phyloP scores from a whole-genome alignment of 1,284 basidiomycete genomes.

The Xerocomus amazonicus region DNA sequence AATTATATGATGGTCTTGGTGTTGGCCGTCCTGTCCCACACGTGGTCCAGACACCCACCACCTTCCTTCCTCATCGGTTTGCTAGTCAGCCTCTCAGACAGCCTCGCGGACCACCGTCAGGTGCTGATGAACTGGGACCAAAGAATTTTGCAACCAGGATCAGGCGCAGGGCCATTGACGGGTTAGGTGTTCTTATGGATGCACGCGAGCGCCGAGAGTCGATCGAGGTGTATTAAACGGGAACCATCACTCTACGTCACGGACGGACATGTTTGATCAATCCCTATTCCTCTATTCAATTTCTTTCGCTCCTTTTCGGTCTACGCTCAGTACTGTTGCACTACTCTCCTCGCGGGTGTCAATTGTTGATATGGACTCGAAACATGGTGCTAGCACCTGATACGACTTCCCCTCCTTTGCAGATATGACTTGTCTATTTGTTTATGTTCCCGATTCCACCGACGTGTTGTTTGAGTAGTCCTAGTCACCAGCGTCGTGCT shows the following conservation, averaged over 20 bases:
- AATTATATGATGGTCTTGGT: slow-evolving; percentile 78
- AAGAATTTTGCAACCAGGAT: slow-evolving; percentile 86
- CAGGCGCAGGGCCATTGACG: slow-evolving; percentile 76
- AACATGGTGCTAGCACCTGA: slow-evolving; percentile 29
- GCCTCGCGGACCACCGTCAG: slow-evolving; percentile 82
- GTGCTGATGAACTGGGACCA: slow-evolving; percentile 80
- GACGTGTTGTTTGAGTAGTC: slow-evolving; percentile 32
- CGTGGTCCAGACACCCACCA: slow-evolving; percentile 13
- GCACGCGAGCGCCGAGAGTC: slow-evolving; percentile 69
- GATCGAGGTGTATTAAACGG: slow-evolving; percentile 52
- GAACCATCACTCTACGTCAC: slow-evolving; percentile 3
- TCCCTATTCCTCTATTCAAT: slow-evolving; percentile 8
- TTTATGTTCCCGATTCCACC: slow-evolving; percentile 22
- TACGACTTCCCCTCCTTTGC: slow-evolving; percentile 26
- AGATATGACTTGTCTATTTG: slow-evolving; percentile 24
- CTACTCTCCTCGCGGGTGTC: slow-evolving; percentile 10
- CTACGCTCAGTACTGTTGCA: slow-evolving; percentile 14
- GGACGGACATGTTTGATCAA: slow-evolving; percentile 6
- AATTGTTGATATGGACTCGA: slow-evolving; percentile 23
- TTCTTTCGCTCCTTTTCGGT: slow-evolving; percentile 24
- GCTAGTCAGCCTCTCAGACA: slow-evolving; percentile 70
- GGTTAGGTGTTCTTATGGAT: slow-evolving; percentile 67
- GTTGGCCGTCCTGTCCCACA: slow-evolving; percentile 53
- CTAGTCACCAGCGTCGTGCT: slow-evolving; percentile 28
- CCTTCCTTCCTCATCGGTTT: slow-evolving; percentile 14